Conservation (phyloP, 2,329 filamentous ascomycete genomes). For the Fusarium torulosum region DNA sequence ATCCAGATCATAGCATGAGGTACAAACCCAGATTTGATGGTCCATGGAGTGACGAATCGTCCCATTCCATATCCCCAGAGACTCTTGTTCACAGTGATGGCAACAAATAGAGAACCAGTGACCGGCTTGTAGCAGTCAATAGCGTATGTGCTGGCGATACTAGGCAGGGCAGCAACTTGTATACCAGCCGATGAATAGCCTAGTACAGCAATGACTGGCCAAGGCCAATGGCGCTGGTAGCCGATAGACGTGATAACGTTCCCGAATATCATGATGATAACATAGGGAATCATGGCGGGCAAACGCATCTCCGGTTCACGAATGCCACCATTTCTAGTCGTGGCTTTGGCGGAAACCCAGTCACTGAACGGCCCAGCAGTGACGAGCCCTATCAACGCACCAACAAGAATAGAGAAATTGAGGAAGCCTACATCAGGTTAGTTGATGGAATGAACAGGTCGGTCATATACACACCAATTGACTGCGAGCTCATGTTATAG, state of each 20-base stretch:
- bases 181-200: constrained; percentile 4
- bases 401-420: constrained; percentile 7
- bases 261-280: constrained; percentile 7
- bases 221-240: constrained; percentile 8
- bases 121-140: constrained; percentile 16
- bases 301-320: constrained; percentile 15
- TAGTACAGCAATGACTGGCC: constrained; percentile 6
- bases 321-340: background rate
- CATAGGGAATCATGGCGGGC: constrained; percentile 4
- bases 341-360: constrained; percentile 8
- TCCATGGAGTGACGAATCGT: constrained; percentile 11
- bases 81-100: constrained; percentile 4
- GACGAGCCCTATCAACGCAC: constrained; percentile 2
- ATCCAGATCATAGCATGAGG: accelerated
- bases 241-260: constrained; percentile 2
- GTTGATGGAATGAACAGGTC: too few relatives aligned
- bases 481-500: constrained; percentile 10
- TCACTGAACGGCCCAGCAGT: constrained; percentile 12
- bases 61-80: constrained; percentile 14
- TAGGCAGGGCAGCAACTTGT: background rate
- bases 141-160: constrained; percentile 7
- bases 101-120: constrained; percentile 6
- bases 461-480: background rate
- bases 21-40: constrained; percentile 16
- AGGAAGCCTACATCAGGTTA: background rate